A percentile compares a stretch with the other conserved stretches of the same genome.
Conservation (phyloP, 1,284 basidiomycete species). For the Nidula niveotomentosa region DNA sequence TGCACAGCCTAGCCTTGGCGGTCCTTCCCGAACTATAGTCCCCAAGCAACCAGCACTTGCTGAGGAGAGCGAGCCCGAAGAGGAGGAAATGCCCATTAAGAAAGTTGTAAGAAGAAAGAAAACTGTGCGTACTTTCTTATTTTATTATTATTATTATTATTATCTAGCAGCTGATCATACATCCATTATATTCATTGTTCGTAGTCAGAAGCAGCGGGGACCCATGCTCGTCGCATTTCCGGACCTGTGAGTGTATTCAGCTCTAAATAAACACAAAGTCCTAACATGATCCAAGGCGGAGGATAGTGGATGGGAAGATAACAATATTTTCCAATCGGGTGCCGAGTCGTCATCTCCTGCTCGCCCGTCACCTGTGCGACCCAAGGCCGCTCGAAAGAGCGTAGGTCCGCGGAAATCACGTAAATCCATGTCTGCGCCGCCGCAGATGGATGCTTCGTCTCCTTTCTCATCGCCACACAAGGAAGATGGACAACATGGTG, state of each 20-base stretch:
- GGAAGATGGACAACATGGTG: background rate
- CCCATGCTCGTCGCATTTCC: constrained; percentile 53
- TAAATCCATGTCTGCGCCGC: constrained; percentile 73
- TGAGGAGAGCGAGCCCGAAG: constrained; percentile 81
- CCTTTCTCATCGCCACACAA: constrained; percentile 33
- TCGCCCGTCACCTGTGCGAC: constrained; percentile 56
- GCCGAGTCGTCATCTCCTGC: constrained; percentile 75
- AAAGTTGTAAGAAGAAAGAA: constrained; percentile 65
- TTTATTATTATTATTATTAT: constrained; percentile 7
- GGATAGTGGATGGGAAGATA: constrained; percentile 84
- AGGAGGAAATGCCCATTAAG: constrained; percentile 55
- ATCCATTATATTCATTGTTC: constrained; percentile 3
- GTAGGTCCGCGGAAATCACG: constrained; percentile 50
- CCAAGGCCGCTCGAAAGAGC: constrained; percentile 48
- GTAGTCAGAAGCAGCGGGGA: constrained; percentile 47
- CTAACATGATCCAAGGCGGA: background rate
- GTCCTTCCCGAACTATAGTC: constrained; percentile 38
- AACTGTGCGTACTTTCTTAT: constrained; percentile 35
- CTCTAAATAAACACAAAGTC: too few relatives aligned
- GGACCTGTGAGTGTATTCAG: constrained; percentile 29
- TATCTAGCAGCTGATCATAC: background rate
- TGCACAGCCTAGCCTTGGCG: constrained; percentile 66
- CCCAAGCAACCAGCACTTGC: constrained; percentile 44
- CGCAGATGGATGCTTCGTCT: constrained; percentile 48
- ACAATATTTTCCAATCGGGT: constrained; percentile 82